These are phyloP conservation scores for Groenewaldozyma salmanticensis DNA, from an alignment of 805 yeast species.

Conservation along the genomic window DNA sequence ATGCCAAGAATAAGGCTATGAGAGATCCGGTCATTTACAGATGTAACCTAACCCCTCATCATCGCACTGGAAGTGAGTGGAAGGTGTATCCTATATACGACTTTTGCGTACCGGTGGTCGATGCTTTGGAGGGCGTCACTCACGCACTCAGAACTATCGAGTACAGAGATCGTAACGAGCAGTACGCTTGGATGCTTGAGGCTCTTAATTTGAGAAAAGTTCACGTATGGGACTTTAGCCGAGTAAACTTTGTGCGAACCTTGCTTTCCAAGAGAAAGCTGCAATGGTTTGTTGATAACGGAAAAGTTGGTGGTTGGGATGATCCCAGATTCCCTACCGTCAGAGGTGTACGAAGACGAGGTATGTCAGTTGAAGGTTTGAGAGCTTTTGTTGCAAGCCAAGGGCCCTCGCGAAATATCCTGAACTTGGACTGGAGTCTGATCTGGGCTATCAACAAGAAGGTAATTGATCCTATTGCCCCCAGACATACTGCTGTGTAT, in stretches of 20 bases:
- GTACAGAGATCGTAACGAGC: slow-evolving; percentile 97
- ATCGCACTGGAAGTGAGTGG: slow-evolving; percentile 89
- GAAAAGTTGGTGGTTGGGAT: slow-evolving; percentile 87
- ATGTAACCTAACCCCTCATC: slow-evolving; percentile 95
- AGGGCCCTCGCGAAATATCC: slow-evolving; percentile 96
- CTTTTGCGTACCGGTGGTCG: slow-evolving; percentile 97
- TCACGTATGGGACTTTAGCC: slow-evolving; percentile 95
- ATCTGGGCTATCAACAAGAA: slow-evolving; percentile 98
- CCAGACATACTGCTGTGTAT: slow-evolving; percentile 82
- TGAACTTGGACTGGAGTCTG: slow-evolving; percentile 94
- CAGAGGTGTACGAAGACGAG: slow-evolving; percentile 98
- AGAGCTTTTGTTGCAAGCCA: slow-evolving; percentile 87
- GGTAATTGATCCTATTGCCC: slow-evolving; percentile 93
- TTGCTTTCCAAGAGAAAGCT: slow-evolving; percentile 92
- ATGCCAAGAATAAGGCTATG: slow-evolving; percentile 84
- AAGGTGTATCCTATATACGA: slow-evolving; percentile 97
- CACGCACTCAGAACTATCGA: slow-evolving; percentile 97
- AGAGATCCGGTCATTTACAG: slow-evolving; percentile 98
- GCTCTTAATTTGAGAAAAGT: slow-evolving; percentile 81
- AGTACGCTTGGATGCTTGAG: slow-evolving; percentile 91
- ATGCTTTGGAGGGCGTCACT: slow-evolving; percentile 92
- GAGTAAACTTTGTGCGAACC: slow-evolving; percentile 95
- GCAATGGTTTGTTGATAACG: slow-evolving; percentile 97
- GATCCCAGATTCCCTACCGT: slow-evolving; percentile 99
- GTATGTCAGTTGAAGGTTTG: slow-evolving; percentile 98